Evolutionary conservation across 2,329 filamentous ascomycete species (phyloP).

Genomic region (Cordyceps javanica): DNA sequence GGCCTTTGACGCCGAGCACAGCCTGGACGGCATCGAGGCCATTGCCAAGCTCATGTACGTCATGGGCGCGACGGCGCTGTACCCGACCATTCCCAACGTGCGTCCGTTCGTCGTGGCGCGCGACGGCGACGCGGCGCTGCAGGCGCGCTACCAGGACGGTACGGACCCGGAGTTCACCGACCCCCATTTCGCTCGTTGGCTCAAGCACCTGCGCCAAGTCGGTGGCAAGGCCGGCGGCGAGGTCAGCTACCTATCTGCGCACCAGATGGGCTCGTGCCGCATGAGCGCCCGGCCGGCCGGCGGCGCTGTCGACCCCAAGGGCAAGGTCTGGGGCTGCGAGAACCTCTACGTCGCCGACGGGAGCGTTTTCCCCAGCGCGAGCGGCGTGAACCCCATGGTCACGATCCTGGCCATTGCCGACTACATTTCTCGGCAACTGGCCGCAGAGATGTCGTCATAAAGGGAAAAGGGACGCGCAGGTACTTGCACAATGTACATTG

Average conservation of each 20-base stretch:
- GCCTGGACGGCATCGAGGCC: conserved; percentile 65
- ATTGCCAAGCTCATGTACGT: conserved; percentile 72
- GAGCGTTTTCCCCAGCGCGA: conserved; percentile 69
- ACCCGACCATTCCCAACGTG: conserved; percentile 55
- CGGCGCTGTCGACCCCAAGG: conserved; percentile 53
- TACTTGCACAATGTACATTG: not conserved
- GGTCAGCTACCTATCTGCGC: conserved; percentile 59
- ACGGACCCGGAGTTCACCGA: conserved; percentile 47
- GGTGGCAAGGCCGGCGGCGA: conserved; percentile 43
- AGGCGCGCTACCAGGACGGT: conserved; percentile 15
- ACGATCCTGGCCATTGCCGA: conserved; percentile 67
- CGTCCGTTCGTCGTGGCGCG: conserved; percentile 50
- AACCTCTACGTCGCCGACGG: conserved; percentile 67
- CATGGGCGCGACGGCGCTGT: conserved; percentile 74
- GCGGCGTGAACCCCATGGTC: conserved; percentile 77
- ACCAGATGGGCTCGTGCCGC: conserved; percentile 74
- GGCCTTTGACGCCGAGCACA: conserved; percentile 63
- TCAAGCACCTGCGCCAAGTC: conserved; percentile 41
- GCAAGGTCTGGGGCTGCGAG: conserved; percentile 59
- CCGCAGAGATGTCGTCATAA: conserved; percentile 31
- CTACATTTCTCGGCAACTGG: conserved; percentile 54
- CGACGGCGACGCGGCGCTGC: conserved; percentile 16
- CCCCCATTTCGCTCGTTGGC: conserved; percentile 55
- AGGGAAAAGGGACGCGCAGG: no score
- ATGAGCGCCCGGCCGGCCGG: conserved; percentile 53